Percentiles rank a stretch among this genome's conserved stretches.
phyloP scores from a whole-genome alignment of 2,329 filamentous ascomycete species.

The Aspergillus sp. region DNA sequence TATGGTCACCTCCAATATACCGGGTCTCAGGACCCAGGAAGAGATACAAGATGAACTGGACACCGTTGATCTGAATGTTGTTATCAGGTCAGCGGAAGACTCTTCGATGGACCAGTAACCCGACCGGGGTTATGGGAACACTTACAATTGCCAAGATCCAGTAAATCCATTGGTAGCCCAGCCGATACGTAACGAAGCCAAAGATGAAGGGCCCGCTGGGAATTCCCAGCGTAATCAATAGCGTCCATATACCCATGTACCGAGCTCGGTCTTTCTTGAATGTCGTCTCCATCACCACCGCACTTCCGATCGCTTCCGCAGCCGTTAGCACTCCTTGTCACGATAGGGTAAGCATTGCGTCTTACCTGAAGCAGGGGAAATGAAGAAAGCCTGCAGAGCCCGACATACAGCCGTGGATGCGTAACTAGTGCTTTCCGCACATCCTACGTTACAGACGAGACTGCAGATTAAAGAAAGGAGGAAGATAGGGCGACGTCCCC shows the following conservation, averaged over 20 bases:
- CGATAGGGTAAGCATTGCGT: not conserved
- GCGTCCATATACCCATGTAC: conserved; percentile 61
- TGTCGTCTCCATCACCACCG: conserved; percentile 60
- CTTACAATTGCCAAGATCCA: conserved; percentile 59
- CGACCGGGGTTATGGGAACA: not conserved
- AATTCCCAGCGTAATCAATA: conserved; percentile 53
- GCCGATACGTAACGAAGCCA: conserved; percentile 52
- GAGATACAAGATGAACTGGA: conserved; percentile 59
- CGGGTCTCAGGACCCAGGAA: conserved; percentile 59
- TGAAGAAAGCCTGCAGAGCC: conserved; percentile 59
- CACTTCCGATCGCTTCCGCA: conserved; percentile 54
- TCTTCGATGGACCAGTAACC: not conserved
- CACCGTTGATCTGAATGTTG: conserved; percentile 52
- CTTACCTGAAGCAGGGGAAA: conserved; percentile 51
- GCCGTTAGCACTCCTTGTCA: conserved; percentile 4
- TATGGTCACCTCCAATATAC: conserved; percentile 44
- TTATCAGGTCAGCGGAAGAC: conserved; percentile 17
- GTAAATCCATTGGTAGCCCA: conserved; percentile 62
- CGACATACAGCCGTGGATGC: conserved; percentile 53
- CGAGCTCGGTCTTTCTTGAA: conserved; percentile 58
- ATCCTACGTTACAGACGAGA: conserved; percentile 57
- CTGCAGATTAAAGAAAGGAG: conserved; percentile 54
- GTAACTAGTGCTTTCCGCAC: conserved; percentile 54
- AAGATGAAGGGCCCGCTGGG: conserved; percentile 45
- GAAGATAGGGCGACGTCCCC: conserved; percentile 58